phyloP scores from a whole-genome alignment of 352 stramenopile species.

The Albugo laibachii region DNA sequence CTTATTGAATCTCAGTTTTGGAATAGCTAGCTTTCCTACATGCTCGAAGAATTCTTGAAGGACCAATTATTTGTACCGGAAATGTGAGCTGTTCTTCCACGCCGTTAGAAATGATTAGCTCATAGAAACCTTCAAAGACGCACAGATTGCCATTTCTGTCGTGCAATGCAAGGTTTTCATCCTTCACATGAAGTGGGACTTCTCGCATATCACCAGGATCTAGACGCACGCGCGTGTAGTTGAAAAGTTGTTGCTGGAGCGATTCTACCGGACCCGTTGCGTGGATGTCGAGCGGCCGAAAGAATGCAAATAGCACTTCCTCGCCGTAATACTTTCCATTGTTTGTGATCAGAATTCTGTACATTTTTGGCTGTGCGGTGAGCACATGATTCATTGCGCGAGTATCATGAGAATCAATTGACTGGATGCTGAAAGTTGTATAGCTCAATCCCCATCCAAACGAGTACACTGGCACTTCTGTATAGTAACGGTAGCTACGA shows the following conservation, averaged over 20 bases:
- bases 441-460: conserved; percentile 85
- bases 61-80: conserved; percentile 24
- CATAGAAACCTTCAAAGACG: conserved; percentile 45
- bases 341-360: conserved; percentile 13
- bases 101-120: conserved; percentile 54
- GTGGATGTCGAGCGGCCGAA: conserved; percentile 28
- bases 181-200: conserved; percentile 21
- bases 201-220: conserved; percentile 13
- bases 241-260: conserved; percentile 62
- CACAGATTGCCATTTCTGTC: conserved; percentile 30
- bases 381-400: not conserved
- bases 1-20: no score
- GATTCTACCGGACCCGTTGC: conserved; percentile 30
- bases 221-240: conserved; percentile 37
- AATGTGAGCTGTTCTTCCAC: conserved; percentile 44
- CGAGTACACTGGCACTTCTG: conserved; percentile 67
- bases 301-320: conserved; percentile 65
- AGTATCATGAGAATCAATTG: conserved; percentile 1
- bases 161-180: conserved; percentile 28
- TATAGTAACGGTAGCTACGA: conserved; percentile 85
- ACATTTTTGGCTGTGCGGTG: not conserved
- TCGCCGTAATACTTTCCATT: conserved; percentile 27
- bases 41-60: conserved; percentile 19
- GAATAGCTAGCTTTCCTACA: conserved; percentile 6
- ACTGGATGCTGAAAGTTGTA: conserved; percentile 37